Base-by-base conservation (phyloP, 768 basidiomycete genomes). In the Russula vinacea region DNA sequence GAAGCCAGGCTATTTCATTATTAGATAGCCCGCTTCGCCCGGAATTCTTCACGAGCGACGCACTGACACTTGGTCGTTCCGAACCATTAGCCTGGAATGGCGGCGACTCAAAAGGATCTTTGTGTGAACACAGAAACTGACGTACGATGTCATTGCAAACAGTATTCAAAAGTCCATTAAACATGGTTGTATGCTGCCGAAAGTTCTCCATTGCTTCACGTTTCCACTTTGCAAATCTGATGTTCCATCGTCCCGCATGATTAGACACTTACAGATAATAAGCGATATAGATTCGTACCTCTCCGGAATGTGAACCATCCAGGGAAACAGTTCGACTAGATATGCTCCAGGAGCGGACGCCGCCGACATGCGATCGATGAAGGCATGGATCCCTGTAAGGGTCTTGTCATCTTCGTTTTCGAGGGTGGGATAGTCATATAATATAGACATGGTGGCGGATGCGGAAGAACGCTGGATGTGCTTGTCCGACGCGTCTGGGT, bases 1-100 rank as follows among this genome's bases (percentile, higher is more conserved):
- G 49, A 16, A 65, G 50, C 67, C 68, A 68, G 13, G 67, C 67
- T 17, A 57, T 56, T 58, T 68, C 67, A 42, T 68, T 17, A 4
- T 19, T 26, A 24, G 67, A 68, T 5, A 68, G 63, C 17, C 60
- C 44, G 14, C 45, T 45, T 54, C 35, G 22, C 1, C 55, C 24
- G 5, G 53, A 62, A 37, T 53, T 52, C 40, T 40, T 55, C 19
- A 62, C 26, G 45, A 69, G 50, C 6, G 56, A 50, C 3, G 59
- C 55, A 22, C 62, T 35, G 5, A 64, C 45, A 13, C 60, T 64
- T 10, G 58, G 58, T 47, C 58, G 42, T 32, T 60, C 58, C 13
- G 39, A 33, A 16, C 58, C 64, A 14, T 61, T 62, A 22, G 44
- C 32, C 64, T 62, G n/a, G 24, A 47, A 47, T 35, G 33, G 22